Percentiles rank a stretch among this genome's conserved stretches.
These are phyloP conservation scores for Sporothrix mexicana DNA, from an alignment of 2,329 filamentous ascomycete species.

Conservation along the genomic window DNA sequence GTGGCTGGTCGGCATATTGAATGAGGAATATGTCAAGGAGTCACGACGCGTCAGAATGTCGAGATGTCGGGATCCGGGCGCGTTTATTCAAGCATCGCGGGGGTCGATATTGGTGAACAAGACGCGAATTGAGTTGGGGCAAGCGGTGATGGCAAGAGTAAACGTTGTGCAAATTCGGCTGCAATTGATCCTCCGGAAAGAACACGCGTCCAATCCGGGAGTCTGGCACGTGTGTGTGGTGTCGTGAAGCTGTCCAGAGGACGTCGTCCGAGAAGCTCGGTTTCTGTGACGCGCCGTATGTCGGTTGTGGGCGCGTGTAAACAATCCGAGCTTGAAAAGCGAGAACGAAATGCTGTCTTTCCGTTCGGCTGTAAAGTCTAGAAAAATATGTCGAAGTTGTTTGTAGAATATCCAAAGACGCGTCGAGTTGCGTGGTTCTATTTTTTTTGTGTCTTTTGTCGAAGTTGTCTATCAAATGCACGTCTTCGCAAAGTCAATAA, in stretches of 20 bases:
- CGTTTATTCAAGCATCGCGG: conserved; percentile 18
- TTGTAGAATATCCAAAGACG: conserved; percentile 21
- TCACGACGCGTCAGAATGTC: conserved; percentile 3
- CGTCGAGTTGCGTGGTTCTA: background rate
- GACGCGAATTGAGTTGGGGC: background rate
- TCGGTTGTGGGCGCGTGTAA: background rate
- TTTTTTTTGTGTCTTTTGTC: background rate
- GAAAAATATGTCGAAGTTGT: background rate
- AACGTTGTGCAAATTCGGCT: too few species aligned
- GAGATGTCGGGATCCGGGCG: background rate
- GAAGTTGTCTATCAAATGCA: conserved; percentile 5
- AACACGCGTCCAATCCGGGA: background rate
- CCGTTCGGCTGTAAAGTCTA: background rate
- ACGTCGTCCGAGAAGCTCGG: background rate
- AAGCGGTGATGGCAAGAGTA: background rate
- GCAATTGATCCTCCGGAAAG: background rate
- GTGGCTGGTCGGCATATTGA: conserved; percentile 64
- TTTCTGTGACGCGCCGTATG: conserved; percentile 20
- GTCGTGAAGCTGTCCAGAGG: background rate
- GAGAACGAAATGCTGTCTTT: background rate
- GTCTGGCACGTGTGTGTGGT: background rate
- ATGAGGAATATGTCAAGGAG: background rate
- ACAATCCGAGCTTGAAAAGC: background rate
- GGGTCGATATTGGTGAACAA: background rate
- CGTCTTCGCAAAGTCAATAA: conserved; percentile 19